Percentiles rank a stretch among this genome's conserved stretches.
These are phyloP conservation scores for Pythium rishiriense DNA, from an alignment of 352 stramenopile genomes.

Conservation along the genomic window DNA sequence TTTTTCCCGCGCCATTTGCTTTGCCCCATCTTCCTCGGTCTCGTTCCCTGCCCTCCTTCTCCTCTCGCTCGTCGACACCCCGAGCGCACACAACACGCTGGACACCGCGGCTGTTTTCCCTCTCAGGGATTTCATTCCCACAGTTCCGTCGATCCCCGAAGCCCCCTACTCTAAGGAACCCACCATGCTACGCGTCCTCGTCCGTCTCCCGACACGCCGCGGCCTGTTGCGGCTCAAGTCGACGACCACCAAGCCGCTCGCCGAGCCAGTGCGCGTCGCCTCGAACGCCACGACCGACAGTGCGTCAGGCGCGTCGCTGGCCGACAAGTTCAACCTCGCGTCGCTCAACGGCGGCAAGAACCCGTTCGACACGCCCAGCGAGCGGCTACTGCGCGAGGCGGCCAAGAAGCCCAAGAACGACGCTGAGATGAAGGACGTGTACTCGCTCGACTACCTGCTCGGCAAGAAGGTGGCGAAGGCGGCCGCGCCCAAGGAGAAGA, in stretches of 20 bases:
- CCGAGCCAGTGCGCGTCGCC: background rate
- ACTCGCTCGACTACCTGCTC: constrained; percentile 70
- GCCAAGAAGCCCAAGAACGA: constrained; percentile 24
- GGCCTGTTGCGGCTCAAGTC: constrained; percentile 1
- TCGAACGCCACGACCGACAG: background rate
- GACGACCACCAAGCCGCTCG: background rate
- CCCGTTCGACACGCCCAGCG: constrained; percentile 64
- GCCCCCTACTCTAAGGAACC: no score
- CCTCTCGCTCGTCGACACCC: background rate
- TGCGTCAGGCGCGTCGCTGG: constrained; percentile 25
- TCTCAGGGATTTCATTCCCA: no score
- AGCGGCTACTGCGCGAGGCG: constrained; percentile 43
- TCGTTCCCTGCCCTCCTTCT: background rate
- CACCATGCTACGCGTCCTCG: constrained; percentile 19
- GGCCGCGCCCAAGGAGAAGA: constrained; percentile 11
- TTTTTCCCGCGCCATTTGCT: no score
- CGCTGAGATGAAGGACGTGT: constrained; percentile 51
- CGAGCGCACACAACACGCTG: background rate
- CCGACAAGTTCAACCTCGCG: constrained; percentile 65
- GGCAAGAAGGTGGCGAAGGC: constrained; percentile 30
- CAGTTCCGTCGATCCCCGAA: background rate
- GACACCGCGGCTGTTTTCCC: no score
- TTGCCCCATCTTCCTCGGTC: no score
- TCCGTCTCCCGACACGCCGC: constrained; percentile 11
- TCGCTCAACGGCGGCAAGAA: constrained; percentile 68